phyloP scores from a whole-genome alignment of 768 basidiomycete species.

The Thelephora aurantiotincta region DNA sequence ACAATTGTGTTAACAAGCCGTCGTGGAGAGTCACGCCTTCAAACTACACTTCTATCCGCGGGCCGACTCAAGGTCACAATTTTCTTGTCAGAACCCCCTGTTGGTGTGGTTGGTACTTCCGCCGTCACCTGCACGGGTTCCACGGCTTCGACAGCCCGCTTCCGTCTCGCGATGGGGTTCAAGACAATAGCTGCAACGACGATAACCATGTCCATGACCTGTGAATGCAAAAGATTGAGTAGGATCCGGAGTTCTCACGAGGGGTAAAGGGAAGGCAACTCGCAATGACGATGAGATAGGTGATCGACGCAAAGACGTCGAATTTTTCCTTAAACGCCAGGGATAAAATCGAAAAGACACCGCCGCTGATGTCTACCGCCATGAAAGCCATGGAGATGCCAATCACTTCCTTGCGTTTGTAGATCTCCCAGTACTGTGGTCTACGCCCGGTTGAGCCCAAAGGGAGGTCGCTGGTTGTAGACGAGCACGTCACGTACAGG shows the following conservation, averaged over 20 bases:
- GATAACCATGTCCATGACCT: constrained; percentile 51
- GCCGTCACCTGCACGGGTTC: background rate
- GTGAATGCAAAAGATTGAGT: background rate
- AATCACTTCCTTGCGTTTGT: constrained; percentile 40
- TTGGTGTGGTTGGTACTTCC: background rate
- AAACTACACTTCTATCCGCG: no score
- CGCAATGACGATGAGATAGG: constrained; percentile 49
- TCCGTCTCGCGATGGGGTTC: constrained; percentile 39
- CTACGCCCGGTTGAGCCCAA: constrained; percentile 19
- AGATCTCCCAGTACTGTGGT: constrained; percentile 71
- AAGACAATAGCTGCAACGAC: constrained; percentile 47
- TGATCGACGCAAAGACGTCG: constrained; percentile 46
- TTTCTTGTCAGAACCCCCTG: no score
- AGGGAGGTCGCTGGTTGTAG: background rate
- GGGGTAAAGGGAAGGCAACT: background rate
- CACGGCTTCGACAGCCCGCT: constrained; percentile 14
- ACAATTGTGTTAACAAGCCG: no score
- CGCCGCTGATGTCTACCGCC: constrained; percentile 53
- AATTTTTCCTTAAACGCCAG: constrained; percentile 52
- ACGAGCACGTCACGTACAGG: constrained; percentile 19
- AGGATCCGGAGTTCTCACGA: background rate
- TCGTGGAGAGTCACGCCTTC: no score
- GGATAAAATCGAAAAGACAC: constrained; percentile 54
- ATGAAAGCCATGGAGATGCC: constrained; percentile 66
- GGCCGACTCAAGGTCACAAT: no score